A percentile compares a stretch with the other conserved stretches of the same genome.
phyloP scores from a whole-genome alignment of 2,329 filamentous ascomycete species.

The Fusarium secorum region DNA sequence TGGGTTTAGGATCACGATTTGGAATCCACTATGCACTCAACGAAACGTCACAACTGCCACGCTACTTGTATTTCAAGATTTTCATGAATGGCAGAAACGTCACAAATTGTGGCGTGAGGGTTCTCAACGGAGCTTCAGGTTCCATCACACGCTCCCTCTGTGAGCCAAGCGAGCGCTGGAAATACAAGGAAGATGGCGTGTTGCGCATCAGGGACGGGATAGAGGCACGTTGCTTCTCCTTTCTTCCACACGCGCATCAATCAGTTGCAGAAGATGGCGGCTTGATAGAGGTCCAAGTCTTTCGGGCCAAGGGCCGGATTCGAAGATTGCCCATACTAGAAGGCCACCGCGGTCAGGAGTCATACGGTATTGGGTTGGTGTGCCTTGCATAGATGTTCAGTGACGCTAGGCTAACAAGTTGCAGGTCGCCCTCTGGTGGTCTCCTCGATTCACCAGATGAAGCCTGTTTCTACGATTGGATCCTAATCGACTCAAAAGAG shows the following conservation, averaged over 20 bases:
- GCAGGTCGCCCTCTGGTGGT: conserved; percentile 61
- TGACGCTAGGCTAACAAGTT: conserved; percentile 5
- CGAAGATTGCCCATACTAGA: conserved; percentile 52
- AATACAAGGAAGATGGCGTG: conserved; percentile 49
- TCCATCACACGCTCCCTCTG: conserved; percentile 58
- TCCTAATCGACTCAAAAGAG: conserved; percentile 59
- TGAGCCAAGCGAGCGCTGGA: conserved; percentile 54
- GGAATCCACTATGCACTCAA: conserved; percentile 58
- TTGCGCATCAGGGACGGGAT: conserved; percentile 51
- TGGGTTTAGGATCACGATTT: conserved; percentile 57
- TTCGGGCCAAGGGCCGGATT: conserved; percentile 58
- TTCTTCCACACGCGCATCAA: conserved; percentile 50
- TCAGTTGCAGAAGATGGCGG: conserved; percentile 62
- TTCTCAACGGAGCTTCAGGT: conserved; percentile 46
- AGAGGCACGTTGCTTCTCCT: conserved; percentile 60
- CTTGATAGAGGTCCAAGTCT: conserved; percentile 61
- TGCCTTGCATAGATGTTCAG: neutral
- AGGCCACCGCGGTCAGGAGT: conserved; percentile 56
- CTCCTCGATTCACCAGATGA: conserved; percentile 61
- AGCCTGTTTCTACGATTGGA: conserved; percentile 61
- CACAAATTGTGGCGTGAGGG: conserved; percentile 61
- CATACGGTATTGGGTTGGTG: conserved; percentile 63
- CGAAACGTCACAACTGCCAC: conserved; percentile 45
- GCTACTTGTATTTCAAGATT: conserved; percentile 63
- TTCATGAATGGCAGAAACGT: conserved; percentile 61